A percentile compares a stretch with the other conserved stretches of the same genome.
phyloP scores from a whole-genome alignment of 1,284 basidiomycete genomes.

The Sphagnurus paluster region DNA sequence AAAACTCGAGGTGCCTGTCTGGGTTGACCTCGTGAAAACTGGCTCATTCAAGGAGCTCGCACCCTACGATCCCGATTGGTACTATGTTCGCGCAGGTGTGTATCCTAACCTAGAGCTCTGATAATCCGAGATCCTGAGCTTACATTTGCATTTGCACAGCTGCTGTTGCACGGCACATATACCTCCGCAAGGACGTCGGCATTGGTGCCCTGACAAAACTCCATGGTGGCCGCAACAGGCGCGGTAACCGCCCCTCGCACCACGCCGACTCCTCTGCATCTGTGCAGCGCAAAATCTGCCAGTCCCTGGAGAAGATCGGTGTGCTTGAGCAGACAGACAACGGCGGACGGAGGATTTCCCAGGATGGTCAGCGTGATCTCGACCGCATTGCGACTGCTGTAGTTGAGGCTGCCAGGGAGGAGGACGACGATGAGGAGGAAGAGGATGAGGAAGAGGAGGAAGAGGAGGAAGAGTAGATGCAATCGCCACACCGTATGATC shows the following conservation, averaged over 20 bases:
- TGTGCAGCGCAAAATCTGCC: constrained; percentile 91
- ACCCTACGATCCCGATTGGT: constrained; percentile 99
- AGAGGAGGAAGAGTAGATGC: constrained; percentile 45
- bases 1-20: constrained; percentile 98
- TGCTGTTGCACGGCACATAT: constrained; percentile 98
- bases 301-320: constrained; percentile 98
- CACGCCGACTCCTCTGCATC: constrained; percentile 87
- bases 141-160: constrained; percentile 47
- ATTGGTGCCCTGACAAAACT: constrained; percentile 96
- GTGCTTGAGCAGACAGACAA: constrained; percentile 94
- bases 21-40: constrained; percentile 99
- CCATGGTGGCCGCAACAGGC: constrained; percentile 94
- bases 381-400: constrained; percentile 99
- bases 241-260: constrained; percentile 94
- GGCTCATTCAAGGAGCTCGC: constrained; percentile 98
- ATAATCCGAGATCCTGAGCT: constrained; percentile 11
- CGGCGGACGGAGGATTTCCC: constrained; percentile 94
- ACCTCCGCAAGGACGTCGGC: constrained; percentile 99
- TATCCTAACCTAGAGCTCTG: constrained; percentile 9
- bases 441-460: constrained; percentile 81
- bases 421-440: constrained; percentile 86
- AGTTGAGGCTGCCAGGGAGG: constrained; percentile 84
- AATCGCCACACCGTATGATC: constrained; percentile 30
- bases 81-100: constrained; percentile 95
- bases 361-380: constrained; percentile 97